Evolutionary conservation across 2,329 filamentous ascomycete species (phyloP), one percentile per base, ranked within the genome.

Genomic region (Penicillium brevicompactum): DNA sequence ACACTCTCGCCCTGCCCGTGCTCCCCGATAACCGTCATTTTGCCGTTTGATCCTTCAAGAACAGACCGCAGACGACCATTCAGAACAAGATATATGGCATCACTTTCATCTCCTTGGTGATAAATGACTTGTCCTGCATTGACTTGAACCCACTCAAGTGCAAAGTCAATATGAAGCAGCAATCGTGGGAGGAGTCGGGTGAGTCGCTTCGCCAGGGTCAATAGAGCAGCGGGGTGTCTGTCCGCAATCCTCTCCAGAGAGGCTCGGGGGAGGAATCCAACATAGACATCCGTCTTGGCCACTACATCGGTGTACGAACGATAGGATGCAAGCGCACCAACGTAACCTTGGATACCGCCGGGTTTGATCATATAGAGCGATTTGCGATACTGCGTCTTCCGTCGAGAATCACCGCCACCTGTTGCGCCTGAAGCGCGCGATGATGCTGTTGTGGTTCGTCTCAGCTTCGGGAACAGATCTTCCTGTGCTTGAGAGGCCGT

Each of bases 1-100:
- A 99, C 92, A 71, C 94, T 99, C 70, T 99, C 95, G 8, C 95
- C 95, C 74, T 99, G 94, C 4, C 94, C 94, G 67, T 89, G 97
- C 72, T 99, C 95, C 11, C 91, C 93, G 48, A 91, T 84, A 11
- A 96, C 92, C 44, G 87, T 89, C 77, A 96, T 88, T 2, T 88
- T 89, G 0, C 91, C 91, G 60, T 90, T 88, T 45, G 89, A 86
- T 13, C 86, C 86, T 65, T 97, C 92, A 57, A 92, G 84, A 0
- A 99, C 89, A 0, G 93, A 84, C 52, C 95, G 84, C 16, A 99
- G 76, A 14, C 94, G 89, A 9, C 94, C 94, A 64, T 99, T 99
- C 14, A 99, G 82, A 1, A 99, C 94, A 58, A 99, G 92, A 67
- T 97, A 99, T 40, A 99, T 99, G 1, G 95, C 93, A 73, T 99